Conservation (phyloP, 345 rosid species). For the Murraya koenigii region DNA sequence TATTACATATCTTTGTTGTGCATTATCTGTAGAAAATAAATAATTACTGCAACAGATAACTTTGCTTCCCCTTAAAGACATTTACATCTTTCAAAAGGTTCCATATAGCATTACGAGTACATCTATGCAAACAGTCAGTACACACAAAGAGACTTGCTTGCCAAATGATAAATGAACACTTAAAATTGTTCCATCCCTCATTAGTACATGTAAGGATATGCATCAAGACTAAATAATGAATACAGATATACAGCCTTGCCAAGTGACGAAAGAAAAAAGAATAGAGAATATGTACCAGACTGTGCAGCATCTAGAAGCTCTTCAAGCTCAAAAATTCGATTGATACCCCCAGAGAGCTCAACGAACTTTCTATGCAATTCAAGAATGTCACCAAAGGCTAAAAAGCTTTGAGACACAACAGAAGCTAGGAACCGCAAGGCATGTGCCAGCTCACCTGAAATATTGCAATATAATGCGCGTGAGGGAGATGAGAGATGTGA, state of each 20-base stretch:
- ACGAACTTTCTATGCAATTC: conserved; percentile 87
- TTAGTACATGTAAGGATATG: not conserved
- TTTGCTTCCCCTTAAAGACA: not conserved
- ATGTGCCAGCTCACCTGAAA: conserved; percentile 92
- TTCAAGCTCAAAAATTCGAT: conserved; percentile 91
- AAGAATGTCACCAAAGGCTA: conserved; percentile 97
- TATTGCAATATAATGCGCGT: conserved; percentile 4
- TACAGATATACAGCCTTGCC: not conserved
- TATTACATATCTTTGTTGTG: not conserved
- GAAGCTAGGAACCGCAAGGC: conserved; percentile 94
- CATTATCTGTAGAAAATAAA: not conserved
- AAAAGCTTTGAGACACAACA: conserved; percentile 97
- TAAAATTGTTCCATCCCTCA: no score
- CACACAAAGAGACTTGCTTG: not conserved
- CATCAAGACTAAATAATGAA: not conserved
- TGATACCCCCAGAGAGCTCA: conserved; percentile 89
- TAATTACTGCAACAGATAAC: not conserved
- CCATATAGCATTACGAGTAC: not conserved
- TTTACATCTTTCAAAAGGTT: not conserved
- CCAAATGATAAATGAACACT: no score
- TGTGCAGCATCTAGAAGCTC: conserved; percentile 89
- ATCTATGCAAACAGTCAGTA: not conserved
- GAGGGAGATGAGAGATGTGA: not conserved
- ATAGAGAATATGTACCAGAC: conserved; percentile 47
- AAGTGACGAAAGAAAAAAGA: not conserved